Evolutionary conservation across 331 rosid genomes (phyloP), one percentile per base, ranked within the genome.

Genomic region (Rhamnella rubrinervis): DNA sequence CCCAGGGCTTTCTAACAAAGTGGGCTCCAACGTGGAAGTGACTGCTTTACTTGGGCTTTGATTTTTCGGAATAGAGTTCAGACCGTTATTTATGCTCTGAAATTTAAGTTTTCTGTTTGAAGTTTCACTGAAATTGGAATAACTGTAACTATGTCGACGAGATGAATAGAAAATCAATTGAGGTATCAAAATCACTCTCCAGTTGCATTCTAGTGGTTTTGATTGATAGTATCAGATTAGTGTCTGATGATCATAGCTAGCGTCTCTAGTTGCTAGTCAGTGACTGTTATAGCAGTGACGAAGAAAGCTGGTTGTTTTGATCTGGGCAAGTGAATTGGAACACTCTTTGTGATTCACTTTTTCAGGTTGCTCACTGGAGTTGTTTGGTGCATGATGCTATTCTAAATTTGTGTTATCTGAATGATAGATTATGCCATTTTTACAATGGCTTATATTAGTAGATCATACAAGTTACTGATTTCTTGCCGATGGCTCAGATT

Each of bases 151-250:
- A 64, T 67, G 68, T 53, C 66, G 63, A 41, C 60, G 71, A 57
- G 74, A 64, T 62, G 59, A 66, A 61, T 58, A 51, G 52, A 56
- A 58, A 59, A 41, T 47, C 52, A 38, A 51, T 23, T 37, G 50
- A 67, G 79, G 72, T 50, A 59, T 71, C 57, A 23, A 63, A 52
- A 41, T 66, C 70, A 56, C 41, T 66, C 53, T 61, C 60, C 68
- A 78, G 55, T 70, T 70, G 74, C 76, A 57, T 73, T 71, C 60
- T 35, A 62, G 80, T 80, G 78, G 77, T 67, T 67, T 49, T 68
- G 83, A 69, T 78, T 55, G 70, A 52, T 65, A 79, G 67, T 63
- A 21, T 66, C 68, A 66, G 69, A 67, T 80, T 73, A 69, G 78
- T 26, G 41, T 71, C 79, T 14, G 47, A 62, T 75, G 79, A 82